Base-by-base conservation (phyloP, 805 yeast species). In the Ogataea wickerhamii region DNA sequence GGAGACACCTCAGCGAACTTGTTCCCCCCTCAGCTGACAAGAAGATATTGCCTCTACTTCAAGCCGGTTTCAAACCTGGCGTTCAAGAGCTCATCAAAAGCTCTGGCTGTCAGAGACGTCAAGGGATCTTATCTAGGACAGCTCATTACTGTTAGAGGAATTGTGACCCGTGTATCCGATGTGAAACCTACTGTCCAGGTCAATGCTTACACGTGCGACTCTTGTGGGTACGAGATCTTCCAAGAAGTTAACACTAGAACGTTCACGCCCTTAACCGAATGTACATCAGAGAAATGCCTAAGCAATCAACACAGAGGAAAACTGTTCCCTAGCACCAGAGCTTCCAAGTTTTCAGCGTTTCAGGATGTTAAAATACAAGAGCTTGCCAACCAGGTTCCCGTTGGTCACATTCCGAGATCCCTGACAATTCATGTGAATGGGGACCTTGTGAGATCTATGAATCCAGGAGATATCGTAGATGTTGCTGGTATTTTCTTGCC, bases 311-410 rank as follows among this genome's bases (percentile, higher is more conserved):
- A 83, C 23, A 82, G 82, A 58, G 98, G 98, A 40, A 88, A 87
- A 66, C 70, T 93, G 36, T 87, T 84, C 61, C 85, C 89, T 78
- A 78, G 91, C 31, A 88, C 98, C 10, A 76, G 99, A 53, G 98
- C 98, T 3, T 88, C 97, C 22, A 93, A 93, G 64, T 93, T 94
- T 56, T 73, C 83, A 38, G 86, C 96, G 5, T 93, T 89, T 72
- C 99, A 93, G 67, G 98, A 93, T 55, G 93, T 89, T 39, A 82
- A 87, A 55, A 73, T 93, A 45, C 99, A 93, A 68, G 99, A 93
- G 64, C 68, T 91, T 58, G 86, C 98, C 4, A 82, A 82, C 48
- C 98, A 93, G 66, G 98, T 93, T 13, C 99, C 99, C 1, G 91
- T 89, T 20, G 98, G 98, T 37, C 96, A 91, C 61, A 93, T 93